These are phyloP conservation scores for Eruca vesicaria DNA, from an alignment of 441 rosid species.

Conservation along the genomic window DNA sequence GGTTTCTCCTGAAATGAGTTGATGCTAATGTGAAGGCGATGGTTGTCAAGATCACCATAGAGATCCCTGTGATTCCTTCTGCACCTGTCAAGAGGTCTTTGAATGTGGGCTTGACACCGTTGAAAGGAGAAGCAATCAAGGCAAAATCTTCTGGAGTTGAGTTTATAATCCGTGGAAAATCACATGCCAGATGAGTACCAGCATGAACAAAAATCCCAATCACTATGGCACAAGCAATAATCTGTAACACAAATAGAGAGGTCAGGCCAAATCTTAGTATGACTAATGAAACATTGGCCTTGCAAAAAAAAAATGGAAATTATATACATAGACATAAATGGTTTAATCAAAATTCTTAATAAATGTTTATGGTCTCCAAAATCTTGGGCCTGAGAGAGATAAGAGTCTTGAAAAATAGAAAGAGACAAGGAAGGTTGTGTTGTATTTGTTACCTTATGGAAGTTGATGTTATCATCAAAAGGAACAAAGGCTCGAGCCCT, in stretches of 20 bases:
- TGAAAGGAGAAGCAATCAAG: conserved; percentile 55
- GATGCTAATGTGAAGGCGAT: conserved; percentile 78
- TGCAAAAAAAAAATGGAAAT: too few relatives aligned
- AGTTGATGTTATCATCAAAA: conserved; percentile 84
- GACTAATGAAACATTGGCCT: neutral
- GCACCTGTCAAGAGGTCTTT: conserved; percentile 55
- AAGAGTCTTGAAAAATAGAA: neutral
- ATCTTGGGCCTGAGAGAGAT: neutral
- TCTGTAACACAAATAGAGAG: conserved; percentile 40
- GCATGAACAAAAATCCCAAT: conserved; percentile 73
- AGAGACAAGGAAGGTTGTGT: neutral
- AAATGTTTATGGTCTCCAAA: neutral
- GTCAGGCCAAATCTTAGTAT: neutral
- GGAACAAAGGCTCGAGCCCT: conserved; percentile 62
- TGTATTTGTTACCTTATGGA: conserved; percentile 70
- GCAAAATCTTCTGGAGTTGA: conserved; percentile 64
- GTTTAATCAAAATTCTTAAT: neutral
- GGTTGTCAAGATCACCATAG: conserved; percentile 67
- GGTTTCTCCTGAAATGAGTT: conserved; percentile 58
- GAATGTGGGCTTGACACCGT: conserved; percentile 61
- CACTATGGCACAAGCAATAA: conserved; percentile 72
- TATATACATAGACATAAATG: neutral
- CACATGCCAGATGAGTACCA: conserved; percentile 77
- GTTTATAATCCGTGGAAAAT: conserved; percentile 67
- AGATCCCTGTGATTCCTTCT: conserved; percentile 78